Evolutionary conservation across 352 stramenopile species (phyloP).

Genomic region (Chrysophaeum taylorii): DNA sequence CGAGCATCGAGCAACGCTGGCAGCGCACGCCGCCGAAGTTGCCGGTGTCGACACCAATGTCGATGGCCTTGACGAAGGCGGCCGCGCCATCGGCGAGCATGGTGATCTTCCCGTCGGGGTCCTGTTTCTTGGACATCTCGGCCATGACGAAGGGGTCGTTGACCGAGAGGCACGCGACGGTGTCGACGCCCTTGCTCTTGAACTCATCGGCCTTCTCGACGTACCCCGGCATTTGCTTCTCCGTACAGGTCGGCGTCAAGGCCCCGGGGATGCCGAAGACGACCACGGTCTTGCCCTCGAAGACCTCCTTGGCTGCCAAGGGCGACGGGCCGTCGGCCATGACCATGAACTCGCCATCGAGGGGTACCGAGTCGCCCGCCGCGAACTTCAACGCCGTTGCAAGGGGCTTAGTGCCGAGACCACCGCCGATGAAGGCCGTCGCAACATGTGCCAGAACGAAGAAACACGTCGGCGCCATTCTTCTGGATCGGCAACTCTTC

Average conservation of each 20-base stretch:
- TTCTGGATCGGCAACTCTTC: no score
- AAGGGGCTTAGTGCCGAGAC: no score
- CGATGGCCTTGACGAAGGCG: constrained; percentile 23
- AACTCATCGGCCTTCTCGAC: constrained; percentile 28
- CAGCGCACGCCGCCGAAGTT: constrained; percentile 87
- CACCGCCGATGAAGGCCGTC: no score
- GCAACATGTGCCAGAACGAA: no score
- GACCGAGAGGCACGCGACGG: constrained; percentile 37
- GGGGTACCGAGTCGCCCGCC: no score
- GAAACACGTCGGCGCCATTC: no score
- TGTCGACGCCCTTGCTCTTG: constrained; percentile 28
- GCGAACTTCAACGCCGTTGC: no score
- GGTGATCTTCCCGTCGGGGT: constrained; percentile 25
- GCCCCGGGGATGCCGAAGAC: constrained; percentile 49
- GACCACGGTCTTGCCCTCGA: constrained; percentile 35
- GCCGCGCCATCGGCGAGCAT: constrained; percentile 30
- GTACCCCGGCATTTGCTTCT: constrained; percentile 47
- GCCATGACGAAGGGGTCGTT: constrained; percentile 36
- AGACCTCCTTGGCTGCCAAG: no score
- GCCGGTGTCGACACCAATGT: constrained; percentile 70
- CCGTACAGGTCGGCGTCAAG: constrained; percentile 50
- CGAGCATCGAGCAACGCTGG: constrained; percentile 73
- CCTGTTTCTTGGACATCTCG: constrained; percentile 26
- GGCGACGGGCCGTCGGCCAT: no score
- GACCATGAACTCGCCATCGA: no score